Conservation (phyloP, 2,329 filamentous ascomycete genomes). For the Uncinocarpus reesii region DNA sequence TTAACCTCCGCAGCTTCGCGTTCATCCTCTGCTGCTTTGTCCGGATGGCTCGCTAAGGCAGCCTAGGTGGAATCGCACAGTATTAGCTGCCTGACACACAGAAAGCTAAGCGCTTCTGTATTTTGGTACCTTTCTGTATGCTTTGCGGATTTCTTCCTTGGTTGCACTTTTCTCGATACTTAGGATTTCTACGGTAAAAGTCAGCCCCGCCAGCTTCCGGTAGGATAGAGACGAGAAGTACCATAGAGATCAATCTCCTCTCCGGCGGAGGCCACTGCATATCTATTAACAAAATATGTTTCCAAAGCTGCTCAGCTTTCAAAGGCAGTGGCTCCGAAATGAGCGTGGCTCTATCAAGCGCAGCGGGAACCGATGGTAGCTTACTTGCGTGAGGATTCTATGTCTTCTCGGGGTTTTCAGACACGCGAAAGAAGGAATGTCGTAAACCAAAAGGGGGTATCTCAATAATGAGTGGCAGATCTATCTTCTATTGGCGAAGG, state of each 20-base stretch:
- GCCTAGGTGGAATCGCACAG: constrained; percentile 44
- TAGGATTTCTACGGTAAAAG: constrained; percentile 56
- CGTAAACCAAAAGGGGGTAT: not conserved
- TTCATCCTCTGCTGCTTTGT: constrained; percentile 83
- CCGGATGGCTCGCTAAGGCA: constrained; percentile 79
- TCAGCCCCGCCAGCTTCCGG: not conserved
- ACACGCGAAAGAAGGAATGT: not conserved
- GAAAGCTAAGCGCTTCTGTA: constrained; percentile 4
- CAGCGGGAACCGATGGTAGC: not conserved
- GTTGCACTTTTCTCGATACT: constrained; percentile 61
- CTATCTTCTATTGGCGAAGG: not conserved
- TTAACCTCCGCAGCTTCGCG: constrained; percentile 66
- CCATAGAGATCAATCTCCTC: constrained; percentile 54
- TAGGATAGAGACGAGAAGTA: constrained; percentile 26
- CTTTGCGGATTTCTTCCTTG: constrained; percentile 81
- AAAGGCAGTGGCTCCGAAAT: not conserved
- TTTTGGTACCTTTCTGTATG: constrained; percentile 71
- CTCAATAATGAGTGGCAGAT: not conserved
- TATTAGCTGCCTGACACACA: not conserved
- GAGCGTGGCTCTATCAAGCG: not conserved
- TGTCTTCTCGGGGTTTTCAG: not conserved
- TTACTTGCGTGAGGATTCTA: constrained; percentile 4
- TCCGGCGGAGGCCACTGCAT: constrained; percentile 25
- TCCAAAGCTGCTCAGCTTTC: not conserved
- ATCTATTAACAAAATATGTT: not conserved